Base-by-base conservation (phyloP, 148 eudicot genomes). In the Rhododendron henanense region DNA sequence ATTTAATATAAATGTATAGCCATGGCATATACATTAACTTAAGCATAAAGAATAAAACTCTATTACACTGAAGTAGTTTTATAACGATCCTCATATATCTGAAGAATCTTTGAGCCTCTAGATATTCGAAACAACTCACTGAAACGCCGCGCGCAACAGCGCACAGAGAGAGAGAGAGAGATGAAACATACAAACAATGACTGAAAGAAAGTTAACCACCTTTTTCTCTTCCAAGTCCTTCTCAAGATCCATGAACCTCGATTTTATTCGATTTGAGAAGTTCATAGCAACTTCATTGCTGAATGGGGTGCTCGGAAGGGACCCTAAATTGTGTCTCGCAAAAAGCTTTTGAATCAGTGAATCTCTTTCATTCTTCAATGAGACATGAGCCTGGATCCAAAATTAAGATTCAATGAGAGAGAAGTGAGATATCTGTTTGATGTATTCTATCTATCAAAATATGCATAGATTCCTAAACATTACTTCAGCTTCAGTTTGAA, bases 401-500 rank as follows among this genome's bases (percentile, higher is more conserved):
- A 89, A 47, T 65, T 16, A 81, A 88, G 51, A 84, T 48, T 84
- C 82, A 76, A 74, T 71, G 33, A 81, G 53, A 47, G 61, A 77
- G 23, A 76, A 84, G 47, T 59, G 50, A 67, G 61, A 81, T 31
- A 84, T 25, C 16, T 84, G 77, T 39, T 15, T 61, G 45, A 14
- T 41, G 45, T 21, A 31, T 61, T 47, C 41, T 5, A 48, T 65
- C 50, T 61, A 71, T 59, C 61, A n/a, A 53, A 37, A 59, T 71
- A 28, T 50, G 77, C 84, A 87, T 79, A 28, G 67, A 85, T 67
- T 35, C 44, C 67, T 18, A n/a, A 78, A 83, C 19, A 67, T 84
- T 91, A 97, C 99, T 78, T 94, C 93, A 67, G 93, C 95, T 76
- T 92, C 96, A 85, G 89, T 86, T 89, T 93, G 96, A 89, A 97